Conservation (phyloP, 1,284 basidiomycete species). For the Irpex sp. region DNA sequence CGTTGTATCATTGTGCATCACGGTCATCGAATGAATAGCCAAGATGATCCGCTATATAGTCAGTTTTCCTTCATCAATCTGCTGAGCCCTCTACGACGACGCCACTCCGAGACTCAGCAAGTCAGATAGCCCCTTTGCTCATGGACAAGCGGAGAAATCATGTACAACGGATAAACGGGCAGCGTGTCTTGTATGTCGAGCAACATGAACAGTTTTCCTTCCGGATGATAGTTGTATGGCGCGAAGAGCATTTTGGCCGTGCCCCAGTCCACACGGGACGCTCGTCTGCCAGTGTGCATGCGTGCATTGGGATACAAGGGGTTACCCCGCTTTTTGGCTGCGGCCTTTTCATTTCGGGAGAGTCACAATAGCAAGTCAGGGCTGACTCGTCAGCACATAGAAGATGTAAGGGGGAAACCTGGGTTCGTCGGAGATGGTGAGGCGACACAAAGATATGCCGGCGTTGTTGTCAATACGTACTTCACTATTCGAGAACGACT, state of each 20-base stretch:
- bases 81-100: too few relatives aligned
- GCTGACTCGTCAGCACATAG: background rate
- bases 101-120: too few relatives aligned
- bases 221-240: background rate
- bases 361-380: background rate
- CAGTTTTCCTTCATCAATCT: too few relatives aligned
- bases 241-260: background rate
- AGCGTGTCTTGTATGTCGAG: background rate
- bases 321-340: background rate
- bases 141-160: background rate
- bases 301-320: background rate
- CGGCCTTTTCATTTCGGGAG: background rate
- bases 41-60: too few relatives aligned
- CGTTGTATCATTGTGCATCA: too few relatives aligned
- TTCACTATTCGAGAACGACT: background rate
- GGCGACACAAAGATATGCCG: background rate
- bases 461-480: background rate
- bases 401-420: background rate
- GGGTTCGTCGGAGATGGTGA: background rate
- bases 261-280: background rate
- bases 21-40: too few relatives aligned
- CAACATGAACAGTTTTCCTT: background rate
- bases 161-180: background rate
- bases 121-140: too few relatives aligned
- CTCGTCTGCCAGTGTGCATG: background rate